phyloP scores from a whole-genome alignment of 2,329 filamentous ascomycete genomes.

The Aschersonia sp. region DNA sequence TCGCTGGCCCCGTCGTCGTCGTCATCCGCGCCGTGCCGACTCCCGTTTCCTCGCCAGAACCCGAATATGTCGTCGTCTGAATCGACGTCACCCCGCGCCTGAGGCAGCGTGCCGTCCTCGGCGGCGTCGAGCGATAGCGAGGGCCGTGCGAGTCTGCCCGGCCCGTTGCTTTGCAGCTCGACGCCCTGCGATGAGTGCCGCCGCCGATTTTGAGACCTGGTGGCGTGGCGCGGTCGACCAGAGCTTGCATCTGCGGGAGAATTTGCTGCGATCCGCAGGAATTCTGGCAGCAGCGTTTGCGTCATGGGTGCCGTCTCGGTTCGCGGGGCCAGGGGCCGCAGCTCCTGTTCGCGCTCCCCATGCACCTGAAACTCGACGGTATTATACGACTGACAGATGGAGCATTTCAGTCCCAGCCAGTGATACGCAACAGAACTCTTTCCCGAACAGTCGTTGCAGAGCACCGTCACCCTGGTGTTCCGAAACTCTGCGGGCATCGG shows the following conservation, averaged over 20 bases:
- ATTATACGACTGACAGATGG: constrained; percentile 55
- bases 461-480: constrained; percentile 66
- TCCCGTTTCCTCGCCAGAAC: constrained; percentile 34
- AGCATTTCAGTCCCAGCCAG: constrained; percentile 88
- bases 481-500: constrained; percentile 82
- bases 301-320: constrained; percentile 3
- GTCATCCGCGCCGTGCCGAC: constrained; percentile 22
- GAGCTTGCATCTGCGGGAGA: background rate
- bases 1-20: constrained; percentile 26
- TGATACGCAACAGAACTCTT: constrained; percentile 81
- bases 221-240: constrained; percentile 1
- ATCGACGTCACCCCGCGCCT: constrained; percentile 23
- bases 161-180: constrained; percentile 16
- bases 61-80: constrained; percentile 42
- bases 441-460: constrained; percentile 89
- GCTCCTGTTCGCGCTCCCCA: constrained; percentile 21
- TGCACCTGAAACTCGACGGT: constrained; percentile 50
- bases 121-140: constrained; percentile 22
- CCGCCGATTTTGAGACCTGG: constrained; percentile 14
- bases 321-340: constrained; percentile 12
- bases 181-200: constrained; percentile 24
- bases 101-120: constrained; percentile 11
- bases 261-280: constrained; percentile 1
- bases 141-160: constrained; percentile 29
- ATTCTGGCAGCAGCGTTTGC: constrained; percentile 1